phyloP scores from a whole-genome alignment of 352 stramenopile genomes.

The Plasmopara viticola region DNA sequence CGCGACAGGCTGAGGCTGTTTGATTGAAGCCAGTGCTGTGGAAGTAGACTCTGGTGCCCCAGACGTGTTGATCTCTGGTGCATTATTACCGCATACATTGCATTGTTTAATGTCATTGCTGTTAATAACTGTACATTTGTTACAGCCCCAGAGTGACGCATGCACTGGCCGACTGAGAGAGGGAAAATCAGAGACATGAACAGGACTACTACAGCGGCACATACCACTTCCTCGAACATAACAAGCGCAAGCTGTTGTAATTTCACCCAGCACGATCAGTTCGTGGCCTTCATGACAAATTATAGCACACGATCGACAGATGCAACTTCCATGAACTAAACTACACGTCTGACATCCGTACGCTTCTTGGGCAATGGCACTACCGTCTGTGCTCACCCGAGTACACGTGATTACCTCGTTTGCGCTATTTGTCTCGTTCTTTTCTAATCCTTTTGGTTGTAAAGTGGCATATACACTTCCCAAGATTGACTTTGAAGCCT shows the following conservation, averaged over 20 bases:
- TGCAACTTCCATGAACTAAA: conserved; percentile 52
- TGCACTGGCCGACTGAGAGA: conserved; percentile 31
- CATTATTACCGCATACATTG: conserved; percentile 52
- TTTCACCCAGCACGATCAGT: conserved; percentile 63
- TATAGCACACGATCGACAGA: conserved; percentile 64
- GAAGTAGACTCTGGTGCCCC: conserved; percentile 32
- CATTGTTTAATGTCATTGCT: conserved; percentile 42
- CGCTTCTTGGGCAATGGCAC: conserved; percentile 67
- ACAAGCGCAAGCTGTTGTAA: conserved; percentile 67
- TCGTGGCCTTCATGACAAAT: conserved; percentile 82
- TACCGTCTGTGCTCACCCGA: conserved; percentile 68
- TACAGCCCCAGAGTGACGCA: conserved; percentile 66
- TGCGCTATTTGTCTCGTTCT: conserved; percentile 7
- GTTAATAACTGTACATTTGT: conserved; percentile 81
- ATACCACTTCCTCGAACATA: conserved; percentile 39
- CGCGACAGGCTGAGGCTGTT: conserved; percentile 17
- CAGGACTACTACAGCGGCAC: conserved; percentile 45
- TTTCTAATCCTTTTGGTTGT: conserved; percentile 13
- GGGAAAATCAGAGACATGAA: conserved; percentile 35
- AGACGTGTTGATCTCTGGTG: conserved; percentile 9
- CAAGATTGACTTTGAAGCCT: conserved; percentile 23
- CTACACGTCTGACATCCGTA: conserved; percentile 82
- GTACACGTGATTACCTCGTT: conserved; percentile 43
- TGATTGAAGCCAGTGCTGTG: conserved; percentile 39
- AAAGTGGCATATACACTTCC: conserved; percentile 37